phyloP scores from a whole-genome alignment of 2,329 filamentous ascomycete genomes.

The Alternaria sp. region DNA sequence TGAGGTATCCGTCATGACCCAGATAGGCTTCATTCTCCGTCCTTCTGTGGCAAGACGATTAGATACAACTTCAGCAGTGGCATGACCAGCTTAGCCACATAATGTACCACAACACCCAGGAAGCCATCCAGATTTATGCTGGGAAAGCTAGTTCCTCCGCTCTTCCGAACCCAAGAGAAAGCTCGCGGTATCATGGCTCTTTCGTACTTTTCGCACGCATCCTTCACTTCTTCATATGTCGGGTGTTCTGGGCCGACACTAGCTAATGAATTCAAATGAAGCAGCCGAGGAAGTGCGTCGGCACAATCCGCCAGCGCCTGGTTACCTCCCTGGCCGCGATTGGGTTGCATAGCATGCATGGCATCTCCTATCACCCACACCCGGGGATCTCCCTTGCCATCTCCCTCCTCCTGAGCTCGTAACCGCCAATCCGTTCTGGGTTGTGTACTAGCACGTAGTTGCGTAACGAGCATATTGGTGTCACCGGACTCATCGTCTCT shows the following conservation, averaged over 20 bases:
- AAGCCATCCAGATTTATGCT: neutral
- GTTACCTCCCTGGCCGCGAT: slow-evolving; percentile 8
- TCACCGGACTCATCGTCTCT: neutral
- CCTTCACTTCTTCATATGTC: neutral
- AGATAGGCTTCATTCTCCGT: neutral
- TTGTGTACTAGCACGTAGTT: neutral
- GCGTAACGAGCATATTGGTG: neutral
- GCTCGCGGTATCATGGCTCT: slow-evolving; percentile 1
- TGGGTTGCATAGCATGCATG: slow-evolving; percentile 7
- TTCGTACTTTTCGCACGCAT: neutral
- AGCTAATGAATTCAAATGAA: neutral
- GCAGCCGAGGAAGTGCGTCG: slow-evolving; percentile 1
- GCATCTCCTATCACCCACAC: slow-evolving; percentile 7
- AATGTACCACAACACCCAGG: neutral
- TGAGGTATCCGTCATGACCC: neutral
- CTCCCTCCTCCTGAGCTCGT: neutral
- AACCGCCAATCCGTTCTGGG: neutral
- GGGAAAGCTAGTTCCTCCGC: slow-evolving; percentile 2
- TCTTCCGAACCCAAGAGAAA: slow-evolving; percentile 6
- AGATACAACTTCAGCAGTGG: neutral
- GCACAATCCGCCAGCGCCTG: neutral
- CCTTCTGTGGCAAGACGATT: neutral
- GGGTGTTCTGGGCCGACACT: neutral
- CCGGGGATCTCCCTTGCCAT: neutral
- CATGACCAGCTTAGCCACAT: neutral